Evolutionary conservation across 106 monocot genomes (phyloP).

Genomic region (Platanthera zijinensis): DNA sequence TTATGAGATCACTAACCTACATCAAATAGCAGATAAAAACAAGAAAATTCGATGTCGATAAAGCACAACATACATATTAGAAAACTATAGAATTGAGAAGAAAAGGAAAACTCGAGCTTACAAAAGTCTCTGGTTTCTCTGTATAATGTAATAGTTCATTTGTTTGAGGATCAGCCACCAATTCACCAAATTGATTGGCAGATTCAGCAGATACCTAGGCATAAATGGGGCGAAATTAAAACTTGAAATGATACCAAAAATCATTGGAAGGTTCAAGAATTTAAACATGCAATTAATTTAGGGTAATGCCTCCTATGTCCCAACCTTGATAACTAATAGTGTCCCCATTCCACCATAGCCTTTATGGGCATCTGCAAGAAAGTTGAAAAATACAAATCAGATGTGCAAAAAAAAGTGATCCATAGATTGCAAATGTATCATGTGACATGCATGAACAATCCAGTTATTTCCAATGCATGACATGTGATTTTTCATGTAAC

Average conservation of each 20-base stretch:
- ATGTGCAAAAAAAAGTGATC: not conserved
- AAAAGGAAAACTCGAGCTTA: conserved; percentile 16
- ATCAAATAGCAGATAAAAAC: conserved; percentile 14
- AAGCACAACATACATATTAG: not conserved
- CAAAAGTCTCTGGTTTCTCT: conserved; percentile 97
- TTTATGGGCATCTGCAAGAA: conserved; percentile 21
- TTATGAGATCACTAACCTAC: conserved; percentile 92
- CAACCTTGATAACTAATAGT: conserved; percentile 24
- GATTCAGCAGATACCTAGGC: conserved; percentile 57
- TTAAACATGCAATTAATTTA: not conserved
- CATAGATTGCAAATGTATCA: not conserved
- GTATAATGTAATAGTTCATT: conserved; percentile 83
- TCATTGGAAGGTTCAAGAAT: not conserved
- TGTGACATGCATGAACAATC: not conserved
- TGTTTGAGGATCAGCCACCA: conserved; percentile 73
- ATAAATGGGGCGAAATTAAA: not conserved
- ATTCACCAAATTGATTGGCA: conserved; percentile 85
- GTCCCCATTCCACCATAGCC: conserved; percentile 31
- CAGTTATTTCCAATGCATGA: not conserved
- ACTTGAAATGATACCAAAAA: not conserved
- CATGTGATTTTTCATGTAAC: not conserved
- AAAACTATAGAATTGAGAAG: not conserved
- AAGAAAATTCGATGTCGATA: not conserved
- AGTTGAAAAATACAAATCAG: not conserved
- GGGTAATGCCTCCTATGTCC: not conserved